Percentiles rank a stretch among this genome's conserved stretches.
These are phyloP conservation scores for Calonectria honghensis DNA, from an alignment of 2,329 filamentous ascomycete species.

Conservation along the genomic window DNA sequence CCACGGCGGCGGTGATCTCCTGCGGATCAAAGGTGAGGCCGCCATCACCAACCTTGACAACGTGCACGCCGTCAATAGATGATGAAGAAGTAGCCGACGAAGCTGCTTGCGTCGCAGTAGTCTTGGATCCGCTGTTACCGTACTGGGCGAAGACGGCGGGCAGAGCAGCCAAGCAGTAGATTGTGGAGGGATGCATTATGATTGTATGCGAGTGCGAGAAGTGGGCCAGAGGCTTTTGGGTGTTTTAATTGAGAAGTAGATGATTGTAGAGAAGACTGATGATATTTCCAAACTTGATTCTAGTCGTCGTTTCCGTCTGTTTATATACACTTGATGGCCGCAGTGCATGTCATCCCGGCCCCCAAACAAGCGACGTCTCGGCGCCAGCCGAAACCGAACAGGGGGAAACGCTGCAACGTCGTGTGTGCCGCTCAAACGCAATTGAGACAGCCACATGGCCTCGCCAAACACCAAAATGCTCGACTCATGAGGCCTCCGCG, in stretches of 20 bases:
- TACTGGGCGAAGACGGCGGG: conserved; percentile 41
- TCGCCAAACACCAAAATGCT: neutral
- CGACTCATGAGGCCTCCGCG: neutral
- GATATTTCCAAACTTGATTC: neutral
- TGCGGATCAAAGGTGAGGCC: conserved; percentile 70
- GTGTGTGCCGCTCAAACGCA: conserved; percentile 14
- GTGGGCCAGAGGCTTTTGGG: no score
- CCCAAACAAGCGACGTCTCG: neutral
- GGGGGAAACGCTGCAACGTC: conserved; percentile 4
- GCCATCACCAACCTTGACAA: conserved; percentile 52
- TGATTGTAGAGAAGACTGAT: no score
- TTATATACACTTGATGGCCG: neutral
- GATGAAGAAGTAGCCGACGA: conserved; percentile 17
- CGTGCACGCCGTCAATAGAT: conserved; percentile 36
- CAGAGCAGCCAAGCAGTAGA: conserved; percentile 44
- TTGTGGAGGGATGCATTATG: conserved; percentile 44
- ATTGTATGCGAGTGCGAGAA: neutral
- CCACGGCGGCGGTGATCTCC: conserved; percentile 69
- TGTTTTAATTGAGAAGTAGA: neutral
- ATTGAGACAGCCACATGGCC: conserved; percentile 12
- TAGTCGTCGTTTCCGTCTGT: neutral
- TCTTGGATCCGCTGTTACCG: conserved; percentile 18
- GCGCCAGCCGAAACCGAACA: conserved; percentile 17
- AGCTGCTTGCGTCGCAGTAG: neutral
- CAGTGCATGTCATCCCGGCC: conserved; percentile 1